phyloP scores from a whole-genome alignment of 164 flowering plant species.

The Cinnamomum chago region DNA sequence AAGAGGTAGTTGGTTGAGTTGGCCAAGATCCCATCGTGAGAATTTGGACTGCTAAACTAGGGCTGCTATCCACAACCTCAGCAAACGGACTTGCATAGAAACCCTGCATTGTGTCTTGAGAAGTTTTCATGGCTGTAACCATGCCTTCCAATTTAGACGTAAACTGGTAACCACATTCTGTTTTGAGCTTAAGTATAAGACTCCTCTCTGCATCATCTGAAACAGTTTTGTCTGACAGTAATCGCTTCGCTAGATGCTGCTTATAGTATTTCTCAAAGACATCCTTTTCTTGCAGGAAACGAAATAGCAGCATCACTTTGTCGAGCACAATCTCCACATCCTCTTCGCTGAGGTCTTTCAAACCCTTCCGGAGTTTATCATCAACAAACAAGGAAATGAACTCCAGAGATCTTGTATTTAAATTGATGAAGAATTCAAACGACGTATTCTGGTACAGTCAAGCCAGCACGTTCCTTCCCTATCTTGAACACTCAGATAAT shows the following conservation, averaged over 20 bases:
- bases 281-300: slow-evolving; percentile 67
- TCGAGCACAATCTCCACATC: slow-evolving; percentile 55
- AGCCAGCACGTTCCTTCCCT: no score
- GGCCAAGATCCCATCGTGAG: slow-evolving; percentile 71
- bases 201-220: slow-evolving; percentile 75
- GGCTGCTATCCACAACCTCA: slow-evolving; percentile 54
- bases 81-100: slow-evolving; percentile 46
- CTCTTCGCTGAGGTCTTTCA: slow-evolving; percentile 56
- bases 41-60: slow-evolving; percentile 60
- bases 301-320: slow-evolving; percentile 65
- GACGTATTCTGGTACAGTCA: slow-evolving; percentile 35
- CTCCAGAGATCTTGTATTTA: slow-evolving; percentile 75
- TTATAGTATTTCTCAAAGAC: slow-evolving; percentile 60
- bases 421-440: slow-evolving; percentile 80
- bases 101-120: slow-evolving; percentile 64
- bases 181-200: slow-evolving; percentile 57
- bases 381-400: slow-evolving; percentile 65
- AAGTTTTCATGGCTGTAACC: slow-evolving; percentile 90
- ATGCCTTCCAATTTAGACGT: slow-evolving; percentile 68
- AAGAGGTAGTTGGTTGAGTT: slow-evolving; percentile 49
- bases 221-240: slow-evolving; percentile 52
- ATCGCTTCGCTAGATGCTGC: slow-evolving; percentile 58
- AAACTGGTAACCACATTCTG: slow-evolving; percentile 71
- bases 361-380: slow-evolving; percentile 60
- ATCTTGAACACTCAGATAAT: no score